A percentile compares a stretch with the other conserved stretches of the same genome.
phyloP scores from a whole-genome alignment of 2,329 filamentous ascomycete species.

The Claviceps purpurea region DNA sequence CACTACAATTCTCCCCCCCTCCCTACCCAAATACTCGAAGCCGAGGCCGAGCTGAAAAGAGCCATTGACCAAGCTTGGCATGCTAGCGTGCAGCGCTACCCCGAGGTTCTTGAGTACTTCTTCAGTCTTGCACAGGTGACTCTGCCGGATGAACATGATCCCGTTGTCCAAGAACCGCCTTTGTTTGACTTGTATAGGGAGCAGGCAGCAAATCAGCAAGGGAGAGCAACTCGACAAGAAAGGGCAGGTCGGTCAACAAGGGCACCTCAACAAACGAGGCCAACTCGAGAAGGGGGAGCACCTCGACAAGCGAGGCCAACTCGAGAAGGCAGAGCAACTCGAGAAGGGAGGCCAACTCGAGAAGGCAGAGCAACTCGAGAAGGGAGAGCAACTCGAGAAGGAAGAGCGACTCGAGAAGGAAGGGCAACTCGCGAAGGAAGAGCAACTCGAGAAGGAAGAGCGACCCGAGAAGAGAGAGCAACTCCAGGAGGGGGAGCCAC shows the following conservation, averaged over 20 bases:
- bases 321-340: conserved; percentile 30
- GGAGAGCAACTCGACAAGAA: too few relatives aligned
- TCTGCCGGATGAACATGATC: conserved; percentile 49
- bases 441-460: too few relatives aligned
- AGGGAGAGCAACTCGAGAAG: conserved; percentile 32
- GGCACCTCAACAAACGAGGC: conserved; percentile 27
- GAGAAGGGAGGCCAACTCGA: conserved; percentile 16
- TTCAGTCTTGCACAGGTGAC: conserved; percentile 56
- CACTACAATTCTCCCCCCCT: conserved; percentile 46
- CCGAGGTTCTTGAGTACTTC: conserved; percentile 72
- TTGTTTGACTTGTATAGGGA: conserved; percentile 38
- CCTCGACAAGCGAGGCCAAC: too few relatives aligned
- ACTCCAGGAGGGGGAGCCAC: too few relatives aligned
- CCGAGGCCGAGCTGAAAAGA: conserved; percentile 52
- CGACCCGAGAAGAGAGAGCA: too few relatives aligned
- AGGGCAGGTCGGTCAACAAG: too few relatives aligned
- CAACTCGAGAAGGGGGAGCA: conserved; percentile 22
- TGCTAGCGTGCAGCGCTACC: conserved; percentile 60
- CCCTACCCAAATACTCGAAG: conserved; percentile 48
- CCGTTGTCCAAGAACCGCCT: conserved; percentile 45
- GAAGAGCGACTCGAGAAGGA: too few relatives aligned
- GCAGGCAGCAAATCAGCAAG: conserved; percentile 32
- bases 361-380: conserved; percentile 12
- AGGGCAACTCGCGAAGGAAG: too few relatives aligned
- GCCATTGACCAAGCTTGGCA: conserved; percentile 73